Base-by-base conservation (phyloP, 192 early-diverging fungal genomes). In the Helicostylum pulchrum region DNA sequence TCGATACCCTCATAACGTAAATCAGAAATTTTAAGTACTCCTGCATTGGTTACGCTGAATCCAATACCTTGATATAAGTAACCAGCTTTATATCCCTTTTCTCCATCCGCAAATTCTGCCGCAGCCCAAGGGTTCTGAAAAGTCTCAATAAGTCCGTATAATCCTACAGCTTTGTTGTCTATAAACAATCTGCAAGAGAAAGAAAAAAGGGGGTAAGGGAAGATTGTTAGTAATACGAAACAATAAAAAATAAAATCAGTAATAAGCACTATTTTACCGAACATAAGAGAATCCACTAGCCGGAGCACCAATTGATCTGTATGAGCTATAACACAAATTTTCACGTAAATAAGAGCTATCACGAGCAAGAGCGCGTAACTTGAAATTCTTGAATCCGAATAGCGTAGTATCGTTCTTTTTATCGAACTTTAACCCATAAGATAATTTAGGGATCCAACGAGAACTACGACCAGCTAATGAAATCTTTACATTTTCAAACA, bases 371-470 rank as follows among this genome's bases (percentile, higher is more conserved):
- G 61, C 47, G 6, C 61, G 61, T 15, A 62, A 49, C 32, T 39
- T 62, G 17, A 62, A 36, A 3, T 23, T 48, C 7, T 51, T 48
- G 17, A 20, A 62, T 19, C 61, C 61, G 51, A 49, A 51, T 3
- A 62, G n/a, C 12, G 30, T 17, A 34, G 31, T 14, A 39, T 51
- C 48, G 14, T 12, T 14, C 21, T 62, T 39, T 4, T 39, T 50
- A 6, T 62, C 48, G 9, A 62, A 20, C 14, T 62, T 50, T n/a
- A 62, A 30, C 0, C 21, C 48, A 23, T 62, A 62, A 14, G 61
- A 62, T 4, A 62, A 9, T 15, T 62, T 62, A 21, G 61, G 48
- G 14, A 62, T n/a, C 61, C 61, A 62, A 36, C 61, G 32, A 20
- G 61, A 62, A 21, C 61, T 62, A 34, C 61, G 61, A 20, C 61